Evolutionary conservation across 306 rosid species (phyloP).

Genomic region (Cicer yamashitae): DNA sequence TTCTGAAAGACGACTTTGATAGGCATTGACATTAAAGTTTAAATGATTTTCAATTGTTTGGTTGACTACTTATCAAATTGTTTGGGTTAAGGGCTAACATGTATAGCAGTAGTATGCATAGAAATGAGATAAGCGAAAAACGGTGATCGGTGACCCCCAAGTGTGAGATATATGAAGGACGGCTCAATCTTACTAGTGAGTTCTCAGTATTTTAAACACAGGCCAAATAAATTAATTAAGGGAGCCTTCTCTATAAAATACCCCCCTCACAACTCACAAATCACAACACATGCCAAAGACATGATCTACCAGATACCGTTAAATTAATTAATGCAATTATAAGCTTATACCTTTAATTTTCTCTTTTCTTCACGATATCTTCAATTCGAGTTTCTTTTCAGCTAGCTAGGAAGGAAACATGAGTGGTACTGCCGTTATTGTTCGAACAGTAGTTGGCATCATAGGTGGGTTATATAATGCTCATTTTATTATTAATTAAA

Average conservation of each 20-base stretch:
- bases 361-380: too few species aligned
- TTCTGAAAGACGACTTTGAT: too few species aligned
- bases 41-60: too few species aligned
- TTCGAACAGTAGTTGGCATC: conserved; percentile 64
- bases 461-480: conserved; percentile 49
- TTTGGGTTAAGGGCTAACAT: too few species aligned
- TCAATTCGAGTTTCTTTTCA: neutral
- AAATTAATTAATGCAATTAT: neutral
- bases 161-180: too few species aligned
- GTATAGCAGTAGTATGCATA: too few species aligned
- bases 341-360: neutral
- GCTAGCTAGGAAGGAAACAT: conserved; percentile 36
- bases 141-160: too few species aligned
- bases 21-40: too few species aligned
- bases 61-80: too few species aligned
- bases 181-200: too few species aligned
- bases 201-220: neutral
- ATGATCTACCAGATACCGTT: conserved; percentile 44
- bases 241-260: neutral
- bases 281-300: conserved; percentile 53
- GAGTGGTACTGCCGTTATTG: conserved; percentile 59
- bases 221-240: conserved; percentile 39
- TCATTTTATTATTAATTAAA: neutral
- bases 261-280: too few species aligned
- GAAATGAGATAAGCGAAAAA: too few species aligned